Base-by-base conservation (phyloP, 208 protist species). In the Crithidia thermophila region DNA sequence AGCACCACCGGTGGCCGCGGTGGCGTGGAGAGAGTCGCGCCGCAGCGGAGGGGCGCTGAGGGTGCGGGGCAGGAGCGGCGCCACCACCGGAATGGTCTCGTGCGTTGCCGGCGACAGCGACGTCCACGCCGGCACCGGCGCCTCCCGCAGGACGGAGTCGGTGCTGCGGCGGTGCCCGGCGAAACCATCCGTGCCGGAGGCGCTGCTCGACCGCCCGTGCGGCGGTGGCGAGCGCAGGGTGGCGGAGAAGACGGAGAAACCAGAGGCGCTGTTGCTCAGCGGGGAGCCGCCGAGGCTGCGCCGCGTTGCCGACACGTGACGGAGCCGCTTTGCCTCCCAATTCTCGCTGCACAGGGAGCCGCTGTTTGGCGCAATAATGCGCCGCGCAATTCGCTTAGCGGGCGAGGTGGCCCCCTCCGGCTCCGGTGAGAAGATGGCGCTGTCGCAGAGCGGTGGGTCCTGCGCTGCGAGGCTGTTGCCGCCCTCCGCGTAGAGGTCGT, bases 291-390 rank as follows among this genome's bases (percentile, higher is more conserved):
- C 23, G 31, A 3, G 28, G 28, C 58, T 64, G 43, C 58, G 43
- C 20, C 58, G 43, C 43, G 21, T 53, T 11, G 58, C 58, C 20
- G 58, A 64, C 9, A 42, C 11, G 30, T 31, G 58, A 14, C 43
- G 43, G 39, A 64, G 14, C 4, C 58, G 58, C 33, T 64, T 64
- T 25, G 58, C 18, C 21, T 64, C 58, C 58, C 58, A 64, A 43
- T 34, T 53, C 9, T 34, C 58, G 8, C 43, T 39, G 5, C 13
- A 30, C n/a, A 1, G 21, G 28, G 18, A 13, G 5, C 13, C 57
- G 0, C 45, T 33, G 8, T 51, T 21, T 11, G 23, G 30, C n/a
- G n/a, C 31, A 11, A 8, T 6, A 20, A 4, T 27, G 30, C 2
- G 21, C 16, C 31, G 9, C 42, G 5, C 7, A 4, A 10, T 23